A percentile compares a stretch with the other conserved stretches of the same genome.
These are phyloP conservation scores for Didymella pinodella DNA, from an alignment of 2,329 filamentous ascomycete species.

Conservation along the genomic window DNA sequence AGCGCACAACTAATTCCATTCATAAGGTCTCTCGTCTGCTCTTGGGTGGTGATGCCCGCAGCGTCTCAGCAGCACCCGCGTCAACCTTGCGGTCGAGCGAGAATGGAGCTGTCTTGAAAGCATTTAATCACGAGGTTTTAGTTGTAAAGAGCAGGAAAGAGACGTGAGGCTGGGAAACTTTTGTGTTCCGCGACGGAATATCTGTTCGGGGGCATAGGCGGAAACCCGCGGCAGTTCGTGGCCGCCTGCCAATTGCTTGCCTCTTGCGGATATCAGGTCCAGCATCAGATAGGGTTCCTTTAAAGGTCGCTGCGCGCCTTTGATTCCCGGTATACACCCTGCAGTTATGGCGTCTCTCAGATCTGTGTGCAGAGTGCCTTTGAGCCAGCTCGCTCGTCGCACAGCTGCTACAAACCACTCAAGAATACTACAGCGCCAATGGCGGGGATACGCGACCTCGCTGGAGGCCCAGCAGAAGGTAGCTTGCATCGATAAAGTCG, in stretches of 20 bases:
- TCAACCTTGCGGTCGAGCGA: conserved; percentile 59
- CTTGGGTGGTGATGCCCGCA: conserved; percentile 58
- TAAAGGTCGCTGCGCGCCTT: conserved; percentile 31
- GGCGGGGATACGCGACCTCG: conserved; percentile 54
- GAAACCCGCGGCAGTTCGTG: conserved; percentile 16
- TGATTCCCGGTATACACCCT: conserved; percentile 17
- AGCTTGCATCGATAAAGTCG: conserved; percentile 4
- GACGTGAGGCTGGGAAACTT: conserved; percentile 26
- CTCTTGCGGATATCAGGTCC: conserved; percentile 36
- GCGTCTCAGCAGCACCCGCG: conserved; percentile 60
- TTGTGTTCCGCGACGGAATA: conserved; percentile 5
- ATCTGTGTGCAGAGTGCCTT: conserved; percentile 50
- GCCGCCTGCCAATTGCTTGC: conserved; percentile 28
- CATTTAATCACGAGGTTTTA: conserved; percentile 83
- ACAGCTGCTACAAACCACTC: conserved; percentile 44
- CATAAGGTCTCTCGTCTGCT: conserved; percentile 56
- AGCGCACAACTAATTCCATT: conserved; percentile 54
- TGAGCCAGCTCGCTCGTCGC: conserved; percentile 45
- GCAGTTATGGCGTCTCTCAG: conserved; percentile 54
- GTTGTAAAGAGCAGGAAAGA: conserved; percentile 67
- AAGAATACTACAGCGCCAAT: conserved; percentile 44
- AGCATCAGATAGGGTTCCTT: conserved; percentile 28
- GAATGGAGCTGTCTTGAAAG: conserved; percentile 64
- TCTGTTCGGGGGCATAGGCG: background rate
- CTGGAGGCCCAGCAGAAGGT: conserved; percentile 60